Evolutionary conservation across 306 rosid species (phyloP).

Genomic region (Nissolia schottii): DNA sequence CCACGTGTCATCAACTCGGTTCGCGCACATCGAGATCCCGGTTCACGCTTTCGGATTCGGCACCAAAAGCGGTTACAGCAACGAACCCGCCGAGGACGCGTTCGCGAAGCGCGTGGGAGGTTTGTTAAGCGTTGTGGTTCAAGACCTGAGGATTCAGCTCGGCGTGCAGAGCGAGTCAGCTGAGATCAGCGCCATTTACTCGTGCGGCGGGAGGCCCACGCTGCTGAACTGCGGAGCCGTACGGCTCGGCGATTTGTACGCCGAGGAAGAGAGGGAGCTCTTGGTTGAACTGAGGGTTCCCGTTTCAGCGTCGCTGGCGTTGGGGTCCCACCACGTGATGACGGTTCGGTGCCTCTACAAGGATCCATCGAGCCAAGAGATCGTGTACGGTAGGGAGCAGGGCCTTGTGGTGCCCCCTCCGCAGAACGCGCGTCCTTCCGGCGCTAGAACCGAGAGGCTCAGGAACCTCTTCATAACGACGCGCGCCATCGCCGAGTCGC

Average conservation of each 20-base stretch:
- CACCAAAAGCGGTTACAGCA: conserved; percentile 38
- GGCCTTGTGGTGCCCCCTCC: conserved; percentile 48
- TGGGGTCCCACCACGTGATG: conserved; percentile 56
- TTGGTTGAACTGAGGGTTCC: conserved; percentile 64
- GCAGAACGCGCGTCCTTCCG: conserved; percentile 19
- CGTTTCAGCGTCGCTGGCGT: conserved; percentile 26
- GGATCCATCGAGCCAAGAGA: conserved; percentile 61
- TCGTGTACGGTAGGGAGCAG: conserved; percentile 62
- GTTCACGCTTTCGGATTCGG: conserved; percentile 73
- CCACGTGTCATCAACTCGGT: conserved; percentile 61
- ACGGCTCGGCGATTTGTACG: conserved; percentile 78
- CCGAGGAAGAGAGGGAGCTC: conserved; percentile 72
- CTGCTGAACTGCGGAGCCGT: conserved; percentile 48
- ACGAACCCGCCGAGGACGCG: conserved; percentile 65
- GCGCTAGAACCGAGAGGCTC: conserved; percentile 37
- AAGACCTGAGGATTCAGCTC: conserved; percentile 63
- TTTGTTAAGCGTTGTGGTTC: conserved; percentile 64
- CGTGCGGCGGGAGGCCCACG: conserved; percentile 54
- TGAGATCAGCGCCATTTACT: conserved; percentile 57
- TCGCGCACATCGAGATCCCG: conserved; percentile 79
- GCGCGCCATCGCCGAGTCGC: conserved; percentile 72
- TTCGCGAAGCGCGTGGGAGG: conserved; percentile 76
- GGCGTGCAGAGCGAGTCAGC: conserved; percentile 44
- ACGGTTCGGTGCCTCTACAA: conserved; percentile 64
- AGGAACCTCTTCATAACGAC: conserved; percentile 54